Base-by-base conservation (phyloP, 2,329 filamentous ascomycete genomes). In the Cercospora janseana region DNA sequence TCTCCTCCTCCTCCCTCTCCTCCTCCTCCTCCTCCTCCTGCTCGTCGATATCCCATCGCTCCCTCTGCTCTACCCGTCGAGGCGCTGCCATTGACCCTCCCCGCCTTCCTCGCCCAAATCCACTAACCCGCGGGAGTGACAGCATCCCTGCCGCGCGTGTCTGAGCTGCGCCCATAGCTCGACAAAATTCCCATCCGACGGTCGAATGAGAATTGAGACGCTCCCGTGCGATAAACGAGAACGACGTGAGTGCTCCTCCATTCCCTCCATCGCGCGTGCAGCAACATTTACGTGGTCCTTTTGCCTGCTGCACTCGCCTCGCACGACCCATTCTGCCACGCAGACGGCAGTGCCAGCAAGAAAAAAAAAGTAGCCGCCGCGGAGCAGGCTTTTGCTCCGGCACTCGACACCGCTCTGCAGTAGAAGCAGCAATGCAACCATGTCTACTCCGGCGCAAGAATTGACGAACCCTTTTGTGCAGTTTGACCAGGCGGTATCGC, bases 401-500 rank as follows among this genome's bases (percentile, higher is more conserved):
- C 34, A 38, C 34, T 21, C 34, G 18, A 38, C 34, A 38, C 34
- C 34, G 34, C 34, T n/a, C 16, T 21, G 21, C 34, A n/a, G n/a
- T n/a, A n/a, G 18, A 21, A n/a, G 15, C 18, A 16, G 38, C 38
- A 32, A 31, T 46, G 31, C 32, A 34, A 51, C 34, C 47, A 60
- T 60, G 57, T 55, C 41, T 41, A 60, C 55, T 46, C 57, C 57
- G 12, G 53, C 51, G 16, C 55, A 54, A 46, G 57, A 60, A 51
- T 55, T 60, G 51, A 60, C 57, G 26, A 49, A 46, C n/a, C 40
- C 52, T 13, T 29, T 44, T 28, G 55, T 58, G 32, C 53, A 56
- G 51, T 58, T 54, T 37, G 21, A 46, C 21, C 46, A 54, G 28
- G 32, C 51, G 21, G 24, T 43, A 16, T 56, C 54, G 13, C 56